Evolutionary conservation across 2,329 filamentous ascomycete genomes (phyloP).

Genomic region (Thermomyces lanuginosus): DNA sequence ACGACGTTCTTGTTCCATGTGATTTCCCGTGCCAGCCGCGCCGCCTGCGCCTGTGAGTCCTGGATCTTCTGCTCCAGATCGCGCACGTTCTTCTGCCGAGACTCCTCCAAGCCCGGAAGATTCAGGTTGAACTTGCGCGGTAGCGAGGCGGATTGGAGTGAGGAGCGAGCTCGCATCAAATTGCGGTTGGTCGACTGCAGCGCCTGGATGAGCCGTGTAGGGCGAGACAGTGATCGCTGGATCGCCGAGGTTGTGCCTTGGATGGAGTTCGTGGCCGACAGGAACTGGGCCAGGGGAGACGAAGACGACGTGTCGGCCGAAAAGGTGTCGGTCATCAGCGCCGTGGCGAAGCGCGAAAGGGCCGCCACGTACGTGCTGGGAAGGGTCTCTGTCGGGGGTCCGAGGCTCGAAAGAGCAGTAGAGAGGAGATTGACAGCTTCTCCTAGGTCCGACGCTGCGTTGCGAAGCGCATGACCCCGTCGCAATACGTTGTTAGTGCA

Average conservation of each 20-base stretch:
- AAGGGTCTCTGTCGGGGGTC: constrained; percentile 42
- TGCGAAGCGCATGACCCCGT: constrained; percentile 56
- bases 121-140: constrained; percentile 32
- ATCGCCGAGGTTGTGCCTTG: constrained; percentile 72
- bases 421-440: constrained; percentile 27
- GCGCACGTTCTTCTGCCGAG: constrained; percentile 61
- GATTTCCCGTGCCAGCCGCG: constrained; percentile 62
- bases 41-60: constrained; percentile 52
- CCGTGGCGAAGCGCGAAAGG: constrained; percentile 52
- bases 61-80: constrained; percentile 70
- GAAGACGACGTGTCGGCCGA: too few species aligned
- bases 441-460: constrained; percentile 38
- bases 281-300: constrained; percentile 55
- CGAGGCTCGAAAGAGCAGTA: constrained; percentile 35
- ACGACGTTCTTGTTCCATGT: constrained; percentile 88
- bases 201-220: constrained; percentile 57
- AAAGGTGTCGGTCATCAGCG: constrained; percentile 44
- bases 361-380: constrained; percentile 52
- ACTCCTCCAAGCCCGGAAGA: constrained; percentile 55
- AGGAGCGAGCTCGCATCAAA: constrained; percentile 61
- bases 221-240: constrained; percentile 60
- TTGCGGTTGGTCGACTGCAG: constrained; percentile 60
- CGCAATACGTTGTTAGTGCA: constrained; percentile 70
- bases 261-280: constrained; percentile 61
- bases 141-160: constrained; percentile 45